Evolutionary conservation across 306 rosid species (phyloP).

Genomic region (Fragaria iinumae): DNA sequence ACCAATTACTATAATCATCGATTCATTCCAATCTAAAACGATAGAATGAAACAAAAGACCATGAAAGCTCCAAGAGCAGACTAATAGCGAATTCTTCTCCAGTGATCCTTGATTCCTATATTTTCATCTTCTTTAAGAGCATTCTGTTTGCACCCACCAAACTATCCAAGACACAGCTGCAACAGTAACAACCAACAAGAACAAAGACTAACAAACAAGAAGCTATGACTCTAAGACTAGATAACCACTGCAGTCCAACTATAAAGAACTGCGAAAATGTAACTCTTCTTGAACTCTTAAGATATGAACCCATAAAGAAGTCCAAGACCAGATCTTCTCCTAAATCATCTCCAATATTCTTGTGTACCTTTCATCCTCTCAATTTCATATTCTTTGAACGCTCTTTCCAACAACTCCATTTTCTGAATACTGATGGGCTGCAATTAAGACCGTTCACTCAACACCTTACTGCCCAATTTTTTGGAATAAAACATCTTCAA

Average conservation of each 20-base stretch:
- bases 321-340: not conserved
- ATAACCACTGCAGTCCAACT: not conserved
- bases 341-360: not conserved
- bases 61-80: not conserved
- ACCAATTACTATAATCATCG: not conserved
- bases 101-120: not conserved
- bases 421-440: not conserved
- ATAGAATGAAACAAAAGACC: not conserved
- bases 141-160: not conserved
- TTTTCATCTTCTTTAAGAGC: not conserved
- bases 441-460: not conserved
- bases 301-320: not conserved
- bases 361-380: not conserved
- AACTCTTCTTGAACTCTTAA: not conserved
- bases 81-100: not conserved
- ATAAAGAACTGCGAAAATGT: not conserved
- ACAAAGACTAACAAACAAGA: not conserved
- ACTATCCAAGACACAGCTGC: not conserved
- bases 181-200: not conserved
- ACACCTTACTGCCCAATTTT: not conserved
- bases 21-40: not conserved
- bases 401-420: not conserved
- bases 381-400: not conserved
- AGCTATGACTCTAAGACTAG: not conserved
- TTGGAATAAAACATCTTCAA: not conserved